phyloP scores from a whole-genome alignment of 1,139 yeast genomes.

The Debaryomyces fabryi region DNA sequence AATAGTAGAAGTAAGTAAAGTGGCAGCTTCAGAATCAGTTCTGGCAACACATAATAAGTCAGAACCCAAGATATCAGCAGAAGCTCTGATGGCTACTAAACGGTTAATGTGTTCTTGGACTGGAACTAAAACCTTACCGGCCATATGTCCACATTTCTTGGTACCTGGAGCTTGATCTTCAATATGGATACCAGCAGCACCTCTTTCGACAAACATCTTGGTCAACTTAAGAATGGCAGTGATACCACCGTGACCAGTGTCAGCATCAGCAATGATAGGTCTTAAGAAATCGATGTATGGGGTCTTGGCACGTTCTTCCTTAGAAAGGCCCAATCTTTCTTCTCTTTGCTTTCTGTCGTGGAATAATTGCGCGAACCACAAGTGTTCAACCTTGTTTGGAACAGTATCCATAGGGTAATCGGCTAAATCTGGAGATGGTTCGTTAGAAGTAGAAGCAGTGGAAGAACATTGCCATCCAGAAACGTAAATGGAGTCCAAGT shows the following conservation, averaged over 20 bases:
- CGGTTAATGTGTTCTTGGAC: constrained; percentile 96
- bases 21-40: constrained; percentile 97
- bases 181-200: constrained; percentile 98
- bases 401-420: constrained; percentile 99
- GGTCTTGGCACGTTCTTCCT: constrained; percentile 63
- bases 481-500: constrained; percentile 88
- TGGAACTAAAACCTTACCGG: constrained; percentile 97
- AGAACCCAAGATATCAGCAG: constrained; percentile 91
- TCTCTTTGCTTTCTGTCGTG: constrained; percentile 97
- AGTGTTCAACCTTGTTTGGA: constrained; percentile 96
- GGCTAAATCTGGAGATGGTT: constrained; percentile 97
- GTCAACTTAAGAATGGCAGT: constrained; percentile 95
- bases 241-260: constrained; percentile 98
- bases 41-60: constrained; percentile 89
- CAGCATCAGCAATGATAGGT: constrained; percentile 97
- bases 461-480: constrained; percentile 99
- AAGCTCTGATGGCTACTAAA: constrained; percentile 89
- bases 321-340: constrained; percentile 67
- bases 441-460: constrained; percentile 95
- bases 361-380: constrained; percentile 95
- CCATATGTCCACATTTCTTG: constrained; percentile 98
- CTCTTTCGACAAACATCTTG: constrained; percentile 94
- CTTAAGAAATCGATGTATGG: constrained; percentile 81
- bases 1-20: constrained; percentile 88
- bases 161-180: constrained; percentile 99